Evolutionary conservation across 192 early-diverging fungal genomes (phyloP).

Genomic region (Backusella luteola): DNA sequence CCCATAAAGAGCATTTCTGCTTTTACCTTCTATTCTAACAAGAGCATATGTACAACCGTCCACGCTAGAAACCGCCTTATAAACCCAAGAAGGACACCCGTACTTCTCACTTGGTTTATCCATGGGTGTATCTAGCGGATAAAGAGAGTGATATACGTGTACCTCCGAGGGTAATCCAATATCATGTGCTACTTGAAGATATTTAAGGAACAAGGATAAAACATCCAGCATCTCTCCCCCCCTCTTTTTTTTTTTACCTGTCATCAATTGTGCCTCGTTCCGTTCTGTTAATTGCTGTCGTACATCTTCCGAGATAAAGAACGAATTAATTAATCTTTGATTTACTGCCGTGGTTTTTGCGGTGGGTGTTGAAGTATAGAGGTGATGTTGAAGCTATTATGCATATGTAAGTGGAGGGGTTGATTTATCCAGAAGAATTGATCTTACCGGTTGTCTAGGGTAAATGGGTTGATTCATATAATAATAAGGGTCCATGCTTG

Average conservation of each 20-base stretch:
- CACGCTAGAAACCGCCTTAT: slow-evolving; percentile 78
- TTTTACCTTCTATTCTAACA: slow-evolving; percentile 75
- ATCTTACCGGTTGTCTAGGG: slow-evolving; percentile 37
- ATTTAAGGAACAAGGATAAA: not conserved
- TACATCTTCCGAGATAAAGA: slow-evolving; percentile 82
- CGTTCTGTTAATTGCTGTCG: too few species aligned
- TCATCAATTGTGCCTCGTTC: too few species aligned
- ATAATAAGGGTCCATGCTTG: slow-evolving; percentile 33
- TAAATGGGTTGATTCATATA: slow-evolving; percentile 26
- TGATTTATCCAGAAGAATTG: not conserved
- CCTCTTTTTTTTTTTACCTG: too few species aligned
- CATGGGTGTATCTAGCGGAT: slow-evolving; percentile 58
- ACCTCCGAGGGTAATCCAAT: slow-evolving; percentile 73
- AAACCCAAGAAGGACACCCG: slow-evolving; percentile 71
- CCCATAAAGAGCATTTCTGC: not conserved
- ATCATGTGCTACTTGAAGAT: slow-evolving; percentile 40
- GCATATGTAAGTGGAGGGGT: too few species aligned
- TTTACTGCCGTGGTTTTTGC: slow-evolving; percentile 67
- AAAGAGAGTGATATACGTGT: slow-evolving; percentile 86
- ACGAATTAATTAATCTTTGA: slow-evolving; percentile 75
- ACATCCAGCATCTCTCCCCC: too few species aligned
- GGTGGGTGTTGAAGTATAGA: slow-evolving; percentile 72
- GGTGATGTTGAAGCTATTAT: slow-evolving; percentile 68
- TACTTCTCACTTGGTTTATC: slow-evolving; percentile 48
- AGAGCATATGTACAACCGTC: slow-evolving; percentile 85